Evolutionary conservation across 176 grass and related monocot species (phyloP).

Genomic region (Raddia guianensis): DNA sequence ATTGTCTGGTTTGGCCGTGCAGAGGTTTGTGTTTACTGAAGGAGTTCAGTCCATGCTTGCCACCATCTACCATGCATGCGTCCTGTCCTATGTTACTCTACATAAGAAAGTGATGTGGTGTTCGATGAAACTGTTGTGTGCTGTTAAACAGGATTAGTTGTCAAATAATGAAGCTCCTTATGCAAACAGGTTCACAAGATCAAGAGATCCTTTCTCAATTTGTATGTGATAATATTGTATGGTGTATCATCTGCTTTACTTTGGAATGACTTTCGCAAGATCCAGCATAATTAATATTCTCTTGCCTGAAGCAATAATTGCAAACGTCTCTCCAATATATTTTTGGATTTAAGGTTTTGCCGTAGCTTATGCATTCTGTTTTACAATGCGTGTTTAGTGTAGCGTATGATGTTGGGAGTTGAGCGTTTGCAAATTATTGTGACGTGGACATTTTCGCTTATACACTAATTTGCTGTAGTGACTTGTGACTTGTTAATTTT

Average conservation of each 20-base stretch:
- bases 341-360: background rate
- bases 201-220: background rate
- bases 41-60: background rate
- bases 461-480: no score
- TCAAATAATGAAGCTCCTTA: conserved; percentile 9
- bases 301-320: background rate
- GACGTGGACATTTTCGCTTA: no score
- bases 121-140: conserved; percentile 9
- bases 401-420: background rate
- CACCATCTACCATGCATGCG: background rate
- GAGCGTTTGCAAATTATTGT: no score
- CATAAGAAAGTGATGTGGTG: conserved; percentile 49
- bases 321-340: background rate
- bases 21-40: background rate
- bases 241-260: background rate
- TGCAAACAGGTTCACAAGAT: background rate
- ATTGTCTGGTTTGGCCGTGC: background rate
- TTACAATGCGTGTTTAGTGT: background rate
- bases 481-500: no score
- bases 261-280: background rate
- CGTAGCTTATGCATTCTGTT: background rate
- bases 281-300: background rate
- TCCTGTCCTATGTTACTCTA: conserved; percentile 36
- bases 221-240: background rate
- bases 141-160: conserved; percentile 19